Evolutionary conservation across 371 early-diverging fungal species (phyloP), one percentile per base, ranked within the genome.

Genomic region (Mucor circinelloides): DNA sequence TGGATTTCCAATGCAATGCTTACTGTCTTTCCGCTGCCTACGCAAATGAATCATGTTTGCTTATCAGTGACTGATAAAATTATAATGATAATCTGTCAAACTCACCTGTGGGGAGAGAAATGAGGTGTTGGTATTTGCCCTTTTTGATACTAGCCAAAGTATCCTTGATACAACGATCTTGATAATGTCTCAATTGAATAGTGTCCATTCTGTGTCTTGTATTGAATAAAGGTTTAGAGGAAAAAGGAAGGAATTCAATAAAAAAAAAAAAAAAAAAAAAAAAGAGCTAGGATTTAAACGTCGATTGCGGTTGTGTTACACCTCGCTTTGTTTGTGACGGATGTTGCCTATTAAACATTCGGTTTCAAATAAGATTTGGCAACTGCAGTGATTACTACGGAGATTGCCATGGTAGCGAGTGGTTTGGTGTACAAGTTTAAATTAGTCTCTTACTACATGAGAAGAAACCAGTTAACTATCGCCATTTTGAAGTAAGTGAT

Each of bases 21-120:
- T 79, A 94, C 94, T 25, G 95, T 95, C 72, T 95, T 95, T 25
- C 95, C 96, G 69, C 90, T 92, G 19, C 95, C 94, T 79, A 68
- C 21, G n/a, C 0, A 23, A 1, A 23, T 48, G n/a, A 23, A 48
- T 48, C 34, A 34, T 1, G 34, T 12, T 3, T 6, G 2, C 8
- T 50, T 25, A 50, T 50, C 50, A 50, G 25, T 50, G 25, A 12
- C 50, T 25, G 13, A 19, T 50, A 5, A 8, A 19, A 15, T 40
- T 19, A 23, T 25, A 23, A 10, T 25, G 4, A 1, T 48, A 8
- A 48, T 23, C 12, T 50, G 25, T 50, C 12, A 25, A 25, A 50
- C 9, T 9, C 10, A 50, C 50, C 50, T 19, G 50, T 50, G 1
- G 50, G 50, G 10, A 50, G 12, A 50, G 50, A 50, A 12, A 50